A percentile compares a stretch with the other conserved stretches of the same genome.
Conservation (phyloP, 2,329 filamentous ascomycete species). For the Cladosporium velox region DNA sequence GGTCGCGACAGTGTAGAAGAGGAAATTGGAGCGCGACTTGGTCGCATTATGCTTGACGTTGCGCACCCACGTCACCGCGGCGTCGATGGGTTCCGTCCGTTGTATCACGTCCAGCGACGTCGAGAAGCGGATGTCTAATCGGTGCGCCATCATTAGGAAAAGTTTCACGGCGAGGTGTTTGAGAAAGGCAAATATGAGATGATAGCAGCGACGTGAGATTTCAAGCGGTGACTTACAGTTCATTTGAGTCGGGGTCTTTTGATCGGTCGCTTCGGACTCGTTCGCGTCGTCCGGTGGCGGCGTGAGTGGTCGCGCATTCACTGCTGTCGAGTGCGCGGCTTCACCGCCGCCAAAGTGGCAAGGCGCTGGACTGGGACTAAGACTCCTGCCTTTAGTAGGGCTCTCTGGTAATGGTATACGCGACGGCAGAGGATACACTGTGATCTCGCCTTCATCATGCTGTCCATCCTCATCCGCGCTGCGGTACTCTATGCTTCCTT, state of each 20-base stretch:
- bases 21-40: slow-evolving; percentile 67
- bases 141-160: slow-evolving; percentile 12
- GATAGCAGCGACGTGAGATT: not conserved
- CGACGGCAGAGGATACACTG: slow-evolving; percentile 33
- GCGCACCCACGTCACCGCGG: slow-evolving; percentile 65
- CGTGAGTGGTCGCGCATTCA: slow-evolving; percentile 23
- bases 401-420: slow-evolving; percentile 61
- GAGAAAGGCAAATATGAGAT: not conserved
- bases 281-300: slow-evolving; percentile 7
- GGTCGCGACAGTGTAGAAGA: slow-evolving; percentile 62
- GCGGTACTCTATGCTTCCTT: slow-evolving; percentile 61
- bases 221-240: slow-evolving; percentile 36
- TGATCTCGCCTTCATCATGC: slow-evolving; percentile 53
- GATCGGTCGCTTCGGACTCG: slow-evolving; percentile 17
- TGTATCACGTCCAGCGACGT: slow-evolving; percentile 87
- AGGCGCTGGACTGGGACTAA: slow-evolving; percentile 36
- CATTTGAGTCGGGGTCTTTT: slow-evolving; percentile 35
- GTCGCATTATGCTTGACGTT: slow-evolving; percentile 62
- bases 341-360: slow-evolving; percentile 26
- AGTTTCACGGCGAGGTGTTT: slow-evolving; percentile 7
- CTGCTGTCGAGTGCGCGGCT: slow-evolving; percentile 24
- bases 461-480: slow-evolving; percentile 56
- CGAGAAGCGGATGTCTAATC: slow-evolving; percentile 80
- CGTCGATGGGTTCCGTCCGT: slow-evolving; percentile 79
- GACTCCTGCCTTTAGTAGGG: slow-evolving; percentile 43